phyloP scores from a whole-genome alignment of 331 rosid species.

The Dryas integrifolia region DNA sequence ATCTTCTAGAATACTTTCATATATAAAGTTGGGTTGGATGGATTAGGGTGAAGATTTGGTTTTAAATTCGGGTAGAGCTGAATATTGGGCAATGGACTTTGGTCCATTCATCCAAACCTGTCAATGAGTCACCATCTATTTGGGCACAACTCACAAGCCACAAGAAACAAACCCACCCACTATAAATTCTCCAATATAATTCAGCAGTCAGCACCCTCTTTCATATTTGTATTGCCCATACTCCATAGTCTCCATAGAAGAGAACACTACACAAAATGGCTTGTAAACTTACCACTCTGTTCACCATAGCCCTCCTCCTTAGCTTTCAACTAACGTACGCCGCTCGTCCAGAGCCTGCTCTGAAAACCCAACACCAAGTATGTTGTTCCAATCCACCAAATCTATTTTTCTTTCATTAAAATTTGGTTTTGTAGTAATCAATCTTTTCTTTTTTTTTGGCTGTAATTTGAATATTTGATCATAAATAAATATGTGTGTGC shows the following conservation, averaged over 20 bases:
- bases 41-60: not conserved
- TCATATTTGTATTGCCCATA: not conserved
- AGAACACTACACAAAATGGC: slow-evolving; percentile 26
- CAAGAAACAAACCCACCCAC: not conserved
- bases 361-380: slow-evolving; percentile 32
- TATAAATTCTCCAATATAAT: slow-evolving; percentile 12
- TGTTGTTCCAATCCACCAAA: not conserved
- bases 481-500: slow-evolving; percentile 7
- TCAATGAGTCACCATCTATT: slow-evolving; percentile 1
- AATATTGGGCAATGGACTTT: not conserved
- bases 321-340: slow-evolving; percentile 39
- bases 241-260: not conserved
- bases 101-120: not conserved
- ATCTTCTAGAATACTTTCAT: too few relatives aligned
- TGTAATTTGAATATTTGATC: not conserved
- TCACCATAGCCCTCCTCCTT: slow-evolving; percentile 46
- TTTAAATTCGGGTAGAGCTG: not conserved
- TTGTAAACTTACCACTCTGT: slow-evolving; percentile 27
- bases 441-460: not conserved
- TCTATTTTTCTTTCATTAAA: not conserved
- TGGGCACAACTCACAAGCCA: not conserved
- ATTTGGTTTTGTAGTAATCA: not conserved
- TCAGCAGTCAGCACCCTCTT: not conserved
- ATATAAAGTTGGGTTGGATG: too few relatives aligned
- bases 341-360: slow-evolving; percentile 38